Evolutionary conservation across 345 rosid genomes (phyloP), one percentile per base, ranked within the genome.

Genomic region (Eucalyptus cloeziana): DNA sequence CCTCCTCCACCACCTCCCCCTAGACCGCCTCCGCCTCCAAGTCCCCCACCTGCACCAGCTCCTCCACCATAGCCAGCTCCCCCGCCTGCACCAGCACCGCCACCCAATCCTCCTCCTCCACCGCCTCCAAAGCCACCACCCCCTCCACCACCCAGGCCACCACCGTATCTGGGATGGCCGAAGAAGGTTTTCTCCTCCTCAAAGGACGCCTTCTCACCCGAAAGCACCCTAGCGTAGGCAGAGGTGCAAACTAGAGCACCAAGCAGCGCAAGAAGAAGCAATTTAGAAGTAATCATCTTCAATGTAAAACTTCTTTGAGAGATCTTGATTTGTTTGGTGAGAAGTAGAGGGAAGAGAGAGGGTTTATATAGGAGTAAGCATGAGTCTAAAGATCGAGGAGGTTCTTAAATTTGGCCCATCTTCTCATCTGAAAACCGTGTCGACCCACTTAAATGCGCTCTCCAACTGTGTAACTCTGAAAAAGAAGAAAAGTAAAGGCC

Each of bases 161-260:
- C 91, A 31, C 91, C 91, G n/a, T 44, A 87, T 49, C 91, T 85
- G 3, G 87, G 89, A n/a, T 31, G 89, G 51, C 40, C 92, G 79
- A 12, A 81, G 87, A 92, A 89, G 91, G 87, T 93, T 86, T 94
- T 93, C 90, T 93, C 87, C 71, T 93, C 94, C 56, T 90, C 90
- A 60, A 92, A 88, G 49, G 92, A 89, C 71, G 86, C 90, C 49
- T 92, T 92, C 52, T 90, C 91, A 51, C 58, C 87, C 58, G 81
- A 88, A 44, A 94, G 90, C 89, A 88, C 89, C 92, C 96, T 91
- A 40, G 94, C 81, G 87, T 50, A 90, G 91, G 86, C 81, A 44
- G 83, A 47, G 85, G 89, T 49, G 91, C 90, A 92, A 5, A 89
- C 91, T 30, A 94, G 52, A 52, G 91, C 89, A 52, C 93, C 94